Percentiles rank a stretch among this genome's conserved stretches.
Evolutionary conservation across 106 monocot species (phyloP).

Genomic region (Platanthera zijinensis): DNA sequence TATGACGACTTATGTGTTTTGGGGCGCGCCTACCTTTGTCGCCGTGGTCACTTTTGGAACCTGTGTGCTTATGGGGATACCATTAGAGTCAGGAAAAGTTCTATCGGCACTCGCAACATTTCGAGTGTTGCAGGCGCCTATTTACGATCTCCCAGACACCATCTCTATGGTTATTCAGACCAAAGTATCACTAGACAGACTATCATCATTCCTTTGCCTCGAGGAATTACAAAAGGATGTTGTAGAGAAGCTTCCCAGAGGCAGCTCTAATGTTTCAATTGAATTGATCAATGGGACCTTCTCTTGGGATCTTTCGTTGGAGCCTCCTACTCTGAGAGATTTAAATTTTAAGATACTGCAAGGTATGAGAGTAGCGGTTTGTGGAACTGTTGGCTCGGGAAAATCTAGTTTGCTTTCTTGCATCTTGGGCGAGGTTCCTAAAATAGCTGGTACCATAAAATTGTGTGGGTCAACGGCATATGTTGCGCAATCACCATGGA

Average conservation of each 20-base stretch:
- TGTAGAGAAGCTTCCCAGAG: constrained; percentile 51
- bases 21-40: constrained; percentile 80
- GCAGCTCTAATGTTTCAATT: constrained; percentile 42
- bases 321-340: constrained; percentile 44
- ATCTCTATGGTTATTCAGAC: constrained; percentile 77
- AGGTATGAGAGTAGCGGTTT: constrained; percentile 79
- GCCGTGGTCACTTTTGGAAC: constrained; percentile 73
- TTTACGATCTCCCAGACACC: constrained; percentile 66
- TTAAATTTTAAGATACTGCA: constrained; percentile 52
- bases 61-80: constrained; percentile 83
- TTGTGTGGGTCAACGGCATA: constrained; percentile 69
- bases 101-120: constrained; percentile 95
- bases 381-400: constrained; percentile 84
- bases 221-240: constrained; percentile 59
- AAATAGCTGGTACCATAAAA: constrained; percentile 47
- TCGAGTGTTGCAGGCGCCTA: constrained; percentile 67
- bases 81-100: constrained; percentile 77
- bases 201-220: constrained; percentile 59
- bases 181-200: constrained; percentile 83
- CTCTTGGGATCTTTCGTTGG: constrained; percentile 65
- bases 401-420: constrained; percentile 81
- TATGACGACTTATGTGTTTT: constrained; percentile 47
- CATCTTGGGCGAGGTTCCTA: constrained; percentile 81
- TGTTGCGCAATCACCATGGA: constrained; percentile 93
- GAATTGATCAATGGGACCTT: constrained; percentile 57